Conservation (phyloP, 805 yeast species). For the Limtongia smithiae region DNA sequence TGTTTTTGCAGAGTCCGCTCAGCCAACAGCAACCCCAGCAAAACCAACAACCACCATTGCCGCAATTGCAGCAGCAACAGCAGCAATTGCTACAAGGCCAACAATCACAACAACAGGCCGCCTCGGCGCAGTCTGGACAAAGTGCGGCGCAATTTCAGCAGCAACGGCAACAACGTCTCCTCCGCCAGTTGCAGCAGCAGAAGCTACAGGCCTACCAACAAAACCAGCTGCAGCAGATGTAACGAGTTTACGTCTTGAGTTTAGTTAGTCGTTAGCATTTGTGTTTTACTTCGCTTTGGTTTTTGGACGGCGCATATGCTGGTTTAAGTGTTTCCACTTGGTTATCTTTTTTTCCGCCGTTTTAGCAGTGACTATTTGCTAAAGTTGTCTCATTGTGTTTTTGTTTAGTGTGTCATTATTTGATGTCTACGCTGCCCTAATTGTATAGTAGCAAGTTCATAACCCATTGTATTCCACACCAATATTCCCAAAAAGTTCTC, state of each 20-base stretch:
- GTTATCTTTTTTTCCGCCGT: not conserved
- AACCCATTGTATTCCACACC: no score
- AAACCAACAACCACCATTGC: constrained; percentile 6
- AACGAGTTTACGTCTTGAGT: not conserved
- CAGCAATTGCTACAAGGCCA: constrained; percentile 7
- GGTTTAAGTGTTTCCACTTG: not conserved
- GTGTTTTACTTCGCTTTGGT: not conserved
- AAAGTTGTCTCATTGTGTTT: not conserved
- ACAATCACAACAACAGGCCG: constrained; percentile 7
- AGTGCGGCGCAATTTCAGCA: constrained; percentile 11
- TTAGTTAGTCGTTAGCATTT: not conserved
- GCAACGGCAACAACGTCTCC: constrained; percentile 22
- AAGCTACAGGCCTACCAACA: constrained; percentile 15
- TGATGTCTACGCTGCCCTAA: no score
- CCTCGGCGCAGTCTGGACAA: not conserved
- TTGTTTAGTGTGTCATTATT: not conserved
- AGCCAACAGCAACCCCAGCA: constrained; percentile 15
- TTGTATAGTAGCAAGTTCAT: no score
- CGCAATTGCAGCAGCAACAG: constrained; percentile 12
- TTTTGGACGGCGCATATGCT: not conserved
- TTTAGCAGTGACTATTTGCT: no score
- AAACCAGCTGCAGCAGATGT: constrained; percentile 10
- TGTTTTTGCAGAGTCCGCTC: not conserved
- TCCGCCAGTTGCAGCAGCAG: constrained; percentile 14
- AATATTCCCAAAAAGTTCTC: no score